phyloP scores from a whole-genome alignment of 2,329 filamentous ascomycete species.

The Coleophoma eucalyptorum region DNA sequence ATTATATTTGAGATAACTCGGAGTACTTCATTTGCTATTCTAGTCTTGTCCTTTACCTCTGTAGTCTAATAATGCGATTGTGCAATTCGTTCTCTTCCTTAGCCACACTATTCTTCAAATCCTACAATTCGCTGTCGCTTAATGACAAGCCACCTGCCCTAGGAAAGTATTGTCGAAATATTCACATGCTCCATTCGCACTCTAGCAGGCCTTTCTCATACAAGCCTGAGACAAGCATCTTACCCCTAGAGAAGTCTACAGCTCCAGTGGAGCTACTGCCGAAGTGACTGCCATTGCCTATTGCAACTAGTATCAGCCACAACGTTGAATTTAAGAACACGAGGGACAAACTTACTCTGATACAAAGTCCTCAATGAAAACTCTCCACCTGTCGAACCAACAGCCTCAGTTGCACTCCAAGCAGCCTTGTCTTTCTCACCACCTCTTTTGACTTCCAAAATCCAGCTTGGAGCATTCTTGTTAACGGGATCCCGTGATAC shows the following conservation, averaged over 20 bases:
- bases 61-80: too few relatives aligned
- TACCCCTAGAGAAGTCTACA: background rate
- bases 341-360: background rate
- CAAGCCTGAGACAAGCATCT: background rate
- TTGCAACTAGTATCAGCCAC: background rate
- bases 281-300: background rate
- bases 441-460: background rate
- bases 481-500: background rate
- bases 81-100: too few relatives aligned
- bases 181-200: background rate
- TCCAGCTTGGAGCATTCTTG: background rate
- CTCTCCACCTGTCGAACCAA: background rate
- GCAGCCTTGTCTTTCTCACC: background rate
- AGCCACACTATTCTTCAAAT: too few relatives aligned
- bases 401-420: background rate
- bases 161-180: too few relatives aligned
- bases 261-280: background rate
- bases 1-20: too few relatives aligned
- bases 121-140: too few relatives aligned
- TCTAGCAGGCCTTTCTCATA: background rate
- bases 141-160: too few relatives aligned
- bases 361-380: background rate
- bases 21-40: too few relatives aligned
- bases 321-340: too few relatives aligned
- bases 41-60: too few relatives aligned